Conservation (phyloP, 495 filamentous ascomycete species). For the Symbiotaphrina buchneri region DNA sequence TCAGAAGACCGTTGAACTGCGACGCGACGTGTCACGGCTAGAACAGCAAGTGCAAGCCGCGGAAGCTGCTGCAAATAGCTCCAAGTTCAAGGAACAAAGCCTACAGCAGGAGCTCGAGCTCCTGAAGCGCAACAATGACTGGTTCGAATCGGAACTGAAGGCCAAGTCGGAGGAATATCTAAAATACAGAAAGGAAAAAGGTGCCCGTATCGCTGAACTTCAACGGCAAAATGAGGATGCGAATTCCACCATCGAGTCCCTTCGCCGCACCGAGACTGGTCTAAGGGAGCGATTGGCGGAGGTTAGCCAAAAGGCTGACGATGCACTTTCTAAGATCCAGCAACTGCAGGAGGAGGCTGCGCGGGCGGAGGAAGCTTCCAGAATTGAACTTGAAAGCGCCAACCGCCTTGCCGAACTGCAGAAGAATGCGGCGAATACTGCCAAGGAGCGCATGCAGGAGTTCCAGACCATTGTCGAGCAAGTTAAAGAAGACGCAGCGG, state of each 20-base stretch:
- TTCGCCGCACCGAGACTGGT: constrained; percentile 55
- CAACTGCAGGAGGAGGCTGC: constrained; percentile 65
- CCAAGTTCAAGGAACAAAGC: constrained; percentile 71
- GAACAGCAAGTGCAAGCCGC: constrained; percentile 67
- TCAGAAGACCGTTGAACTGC: constrained; percentile 62
- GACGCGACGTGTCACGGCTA: constrained; percentile 52
- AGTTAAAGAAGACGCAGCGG: constrained; percentile 56
- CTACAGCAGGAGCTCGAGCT: constrained; percentile 76
- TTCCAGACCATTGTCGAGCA: constrained; percentile 57
- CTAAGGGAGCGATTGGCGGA: constrained; percentile 66
- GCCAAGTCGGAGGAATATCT: constrained; percentile 65
- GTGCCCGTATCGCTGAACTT: constrained; percentile 60
- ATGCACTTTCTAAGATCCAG: constrained; percentile 57
- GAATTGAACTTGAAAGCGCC: constrained; percentile 57
- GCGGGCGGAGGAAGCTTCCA: constrained; percentile 56
- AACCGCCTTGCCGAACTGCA: constrained; percentile 69
- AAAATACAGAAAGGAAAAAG: constrained; percentile 90
- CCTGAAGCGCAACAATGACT: constrained; percentile 73
- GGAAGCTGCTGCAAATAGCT: constrained; percentile 48
- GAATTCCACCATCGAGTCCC: constrained; percentile 45
- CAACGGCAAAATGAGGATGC: constrained; percentile 77
- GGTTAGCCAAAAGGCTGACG: constrained; percentile 64
- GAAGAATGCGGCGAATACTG: constrained; percentile 57
- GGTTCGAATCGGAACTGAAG: constrained; percentile 75
- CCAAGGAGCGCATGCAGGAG: constrained; percentile 60